Evolutionary conservation across 129 eudicot species (phyloP).

Genomic region (Flaveria trinervia): DNA sequence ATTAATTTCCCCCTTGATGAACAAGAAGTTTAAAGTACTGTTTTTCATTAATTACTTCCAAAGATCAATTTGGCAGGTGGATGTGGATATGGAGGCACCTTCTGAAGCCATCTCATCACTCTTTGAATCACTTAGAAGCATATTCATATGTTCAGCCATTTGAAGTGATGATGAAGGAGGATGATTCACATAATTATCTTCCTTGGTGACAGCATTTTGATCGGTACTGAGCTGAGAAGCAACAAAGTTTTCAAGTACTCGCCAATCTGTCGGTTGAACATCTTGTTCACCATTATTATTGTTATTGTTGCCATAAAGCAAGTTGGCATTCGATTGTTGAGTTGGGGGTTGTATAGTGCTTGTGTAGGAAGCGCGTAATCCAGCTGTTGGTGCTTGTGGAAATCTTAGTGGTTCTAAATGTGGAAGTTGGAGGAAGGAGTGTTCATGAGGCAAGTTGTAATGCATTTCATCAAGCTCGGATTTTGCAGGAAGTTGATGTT

Average conservation of each 20-base stretch:
- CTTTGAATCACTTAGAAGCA: conserved; percentile 47
- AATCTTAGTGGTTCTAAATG: conserved; percentile 45
- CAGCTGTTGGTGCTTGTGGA: conserved; percentile 35
- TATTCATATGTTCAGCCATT: conserved; percentile 45
- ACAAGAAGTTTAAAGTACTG: conserved; percentile 17
- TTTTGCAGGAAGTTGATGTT: conserved; percentile 32
- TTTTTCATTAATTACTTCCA: conserved; percentile 42
- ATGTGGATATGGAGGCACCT: conserved; percentile 43
- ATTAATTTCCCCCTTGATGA: conserved; percentile 9
- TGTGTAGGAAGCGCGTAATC: conserved; percentile 25
- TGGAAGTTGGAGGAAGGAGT: conserved; percentile 52
- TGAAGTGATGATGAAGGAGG: conserved; percentile 26
- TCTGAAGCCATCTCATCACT: conserved; percentile 47
- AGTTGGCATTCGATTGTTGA: conserved; percentile 33
- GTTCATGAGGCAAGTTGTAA: conserved; percentile 45
- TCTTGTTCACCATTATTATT: conserved; percentile 23
- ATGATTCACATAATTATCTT: conserved; percentile 30
- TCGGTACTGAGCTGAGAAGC: conserved; percentile 53
- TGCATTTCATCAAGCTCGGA: conserved; percentile 42
- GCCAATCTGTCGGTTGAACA: conserved; percentile 53
- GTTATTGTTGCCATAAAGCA: conserved; percentile 27
- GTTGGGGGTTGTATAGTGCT: conserved; percentile 18
- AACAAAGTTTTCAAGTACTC: conserved; percentile 53
- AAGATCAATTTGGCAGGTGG: conserved; percentile 50
- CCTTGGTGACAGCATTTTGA: conserved; percentile 23